Evolutionary conservation across 768 basidiomycete species (phyloP), one percentile per base, ranked within the genome.

Genomic region (Suillus alpinus): DNA sequence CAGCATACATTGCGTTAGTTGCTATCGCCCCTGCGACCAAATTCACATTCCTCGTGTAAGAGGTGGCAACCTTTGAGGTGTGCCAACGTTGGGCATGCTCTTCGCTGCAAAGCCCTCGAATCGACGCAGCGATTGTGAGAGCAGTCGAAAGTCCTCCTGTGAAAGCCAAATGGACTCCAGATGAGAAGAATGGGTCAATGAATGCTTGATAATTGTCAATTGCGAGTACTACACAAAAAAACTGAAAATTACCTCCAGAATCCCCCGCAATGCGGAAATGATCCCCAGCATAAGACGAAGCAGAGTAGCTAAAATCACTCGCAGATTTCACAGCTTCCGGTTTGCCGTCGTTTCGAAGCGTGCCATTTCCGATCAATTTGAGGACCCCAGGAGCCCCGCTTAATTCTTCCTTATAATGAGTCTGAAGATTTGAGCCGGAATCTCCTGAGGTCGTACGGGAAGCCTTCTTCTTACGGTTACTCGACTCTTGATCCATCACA

Each of bases 81-180:
- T 86, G 85, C 82, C 83, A 87, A 29, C 74, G 69, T 3, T 78
- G 80, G 18, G 83, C 83, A 41, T 75, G 32, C 58, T 62, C 62
- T 67, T 85, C 84, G 13, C 78, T 72, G 44, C 44, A 46, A 26
- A 26, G 6, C 13, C 44, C 46, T 26, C 46, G 46, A 47, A 47
- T 47, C 7, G 83, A 81, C 6, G 85, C 84, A 63, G 83, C 82
- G 47, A 87, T 79, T 0, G 83, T 81, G 36, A 81, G 76, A 14
- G 84, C 80, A 29, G 85, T 84, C 18, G 84, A 83, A 26, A 87
- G 75, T 0, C 80, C 84, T 18, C 83, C 84, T n/a, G 84, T 86
- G 70, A 86, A 75, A 18, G 85, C 85, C 20, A 87, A 77, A 64
- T 87, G 85, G n/a, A 87, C 77, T 1, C 85, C 85, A 61, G 81